These are phyloP conservation scores for Mesembryanthemum crystallinum DNA, from an alignment of 148 eudicot genomes.

Conservation along the genomic window DNA sequence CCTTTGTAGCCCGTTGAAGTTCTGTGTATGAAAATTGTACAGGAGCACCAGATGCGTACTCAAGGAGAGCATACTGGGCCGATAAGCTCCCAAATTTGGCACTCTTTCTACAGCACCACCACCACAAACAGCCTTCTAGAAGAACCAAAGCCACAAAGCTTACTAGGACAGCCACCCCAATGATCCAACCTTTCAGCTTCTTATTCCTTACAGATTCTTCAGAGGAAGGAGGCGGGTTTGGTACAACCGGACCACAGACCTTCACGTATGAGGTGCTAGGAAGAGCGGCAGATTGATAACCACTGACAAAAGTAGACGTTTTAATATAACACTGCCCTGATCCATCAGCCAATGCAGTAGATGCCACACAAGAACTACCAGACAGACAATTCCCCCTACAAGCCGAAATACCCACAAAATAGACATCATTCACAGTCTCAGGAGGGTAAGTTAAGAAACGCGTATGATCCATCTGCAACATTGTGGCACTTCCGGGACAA, in stretches of 20 bases:
- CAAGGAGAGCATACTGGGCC: conserved; percentile 69
- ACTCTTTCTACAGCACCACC: conserved; percentile 68
- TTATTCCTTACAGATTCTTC: conserved; percentile 4
- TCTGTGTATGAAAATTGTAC: conserved; percentile 77
- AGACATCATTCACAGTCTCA: conserved; percentile 37
- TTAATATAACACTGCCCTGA: conserved; percentile 68
- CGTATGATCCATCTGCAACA: conserved; percentile 61
- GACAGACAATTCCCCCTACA: conserved; percentile 62
- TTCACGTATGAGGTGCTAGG: conserved; percentile 87
- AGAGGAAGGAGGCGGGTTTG: conserved; percentile 43
- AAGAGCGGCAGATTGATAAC: conserved; percentile 65
- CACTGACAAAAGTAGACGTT: conserved; percentile 51
- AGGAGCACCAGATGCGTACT: conserved; percentile 92
- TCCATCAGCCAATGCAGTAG: conserved; percentile 68
- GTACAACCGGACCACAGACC: conserved; percentile 51
- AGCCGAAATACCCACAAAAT: conserved; percentile 39
- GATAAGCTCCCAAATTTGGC: conserved; percentile 51
- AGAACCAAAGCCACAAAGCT: conserved; percentile 40
- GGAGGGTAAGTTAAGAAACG: conserved; percentile 63
- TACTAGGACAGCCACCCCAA: conserved; percentile 48
- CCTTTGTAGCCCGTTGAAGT: conserved; percentile 61
- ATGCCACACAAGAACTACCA: conserved; percentile 56
- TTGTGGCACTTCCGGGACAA: conserved; percentile 46
- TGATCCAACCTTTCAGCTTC: conserved; percentile 45
- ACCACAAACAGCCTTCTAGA: conserved; percentile 63